These are phyloP conservation scores for Hygrophorus pudorinus DNA, from an alignment of 768 basidiomycete species.

Conservation along the genomic window DNA sequence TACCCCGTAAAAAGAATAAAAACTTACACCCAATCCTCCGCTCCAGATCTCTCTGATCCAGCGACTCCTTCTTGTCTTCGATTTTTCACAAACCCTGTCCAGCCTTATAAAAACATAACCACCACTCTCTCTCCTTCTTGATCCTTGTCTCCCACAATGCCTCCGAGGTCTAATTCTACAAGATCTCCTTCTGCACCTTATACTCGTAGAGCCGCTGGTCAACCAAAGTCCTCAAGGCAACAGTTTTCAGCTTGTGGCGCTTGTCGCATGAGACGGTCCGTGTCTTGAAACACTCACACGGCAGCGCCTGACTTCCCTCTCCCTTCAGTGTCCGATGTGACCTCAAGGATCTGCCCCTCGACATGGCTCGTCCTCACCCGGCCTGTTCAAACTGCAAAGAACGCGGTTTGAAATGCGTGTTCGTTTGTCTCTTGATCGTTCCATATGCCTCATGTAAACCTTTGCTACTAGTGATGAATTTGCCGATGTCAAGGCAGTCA, in stretches of 20 bases:
- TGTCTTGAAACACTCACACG: conserved; percentile 7
- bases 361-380: conserved; percentile 33
- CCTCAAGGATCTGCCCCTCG: conserved; percentile 69
- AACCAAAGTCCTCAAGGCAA: conserved; percentile 68
- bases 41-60: background rate
- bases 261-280: conserved; percentile 78
- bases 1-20: background rate
- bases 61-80: conserved; percentile 18
- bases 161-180: conserved; percentile 13
- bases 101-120: conserved; percentile 25
- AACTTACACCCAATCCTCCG: conserved; percentile 5
- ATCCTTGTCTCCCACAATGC: conserved; percentile 23
- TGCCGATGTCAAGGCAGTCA: conserved; percentile 84
- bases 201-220: conserved; percentile 42
- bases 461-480: conserved; percentile 66
- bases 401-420: conserved; percentile 90
- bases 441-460: background rate
- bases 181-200: conserved; percentile 28
- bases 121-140: conserved; percentile 17
- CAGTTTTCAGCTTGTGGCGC: conserved; percentile 94
- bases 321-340: conserved; percentile 79
- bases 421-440: conserved; percentile 24
- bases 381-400: conserved; percentile 87
- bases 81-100: conserved; percentile 20
- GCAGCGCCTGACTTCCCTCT: conserved; percentile 6